Evolutionary conservation across 2,329 filamentous ascomycete genomes (phyloP).

Genomic region (Claviceps sp.): DNA sequence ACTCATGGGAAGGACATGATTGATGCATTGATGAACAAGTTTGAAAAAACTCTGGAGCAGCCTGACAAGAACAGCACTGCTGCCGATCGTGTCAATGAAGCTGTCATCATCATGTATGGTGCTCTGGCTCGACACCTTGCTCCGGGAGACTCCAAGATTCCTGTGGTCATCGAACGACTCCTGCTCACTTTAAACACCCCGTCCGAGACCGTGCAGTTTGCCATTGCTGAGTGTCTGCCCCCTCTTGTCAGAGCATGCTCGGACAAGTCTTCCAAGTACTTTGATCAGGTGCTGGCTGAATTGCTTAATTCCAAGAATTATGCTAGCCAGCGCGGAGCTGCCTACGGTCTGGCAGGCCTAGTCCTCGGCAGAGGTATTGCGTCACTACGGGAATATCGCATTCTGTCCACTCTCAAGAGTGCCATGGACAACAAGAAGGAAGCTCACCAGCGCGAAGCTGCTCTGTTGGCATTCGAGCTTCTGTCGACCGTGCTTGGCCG

Average conservation of each 20-base stretch:
- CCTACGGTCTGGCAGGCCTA: slow-evolving; percentile 86
- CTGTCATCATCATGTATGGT: slow-evolving; percentile 94
- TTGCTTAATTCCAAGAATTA: slow-evolving; percentile 84
- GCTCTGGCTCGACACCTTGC: slow-evolving; percentile 80
- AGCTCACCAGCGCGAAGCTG: slow-evolving; percentile 72
- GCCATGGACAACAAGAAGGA: slow-evolving; percentile 96
- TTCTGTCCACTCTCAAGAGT: slow-evolving; percentile 66
- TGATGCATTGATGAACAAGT: slow-evolving; percentile 81
- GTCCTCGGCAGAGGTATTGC: slow-evolving; percentile 78
- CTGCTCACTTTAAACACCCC: slow-evolving; percentile 83
- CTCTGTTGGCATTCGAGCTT: slow-evolving; percentile 81
- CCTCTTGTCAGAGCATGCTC: slow-evolving; percentile 74
- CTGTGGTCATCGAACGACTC: slow-evolving; percentile 74
- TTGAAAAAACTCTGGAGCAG: slow-evolving; percentile 76
- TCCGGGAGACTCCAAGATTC: slow-evolving; percentile 73
- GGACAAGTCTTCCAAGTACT: slow-evolving; percentile 66
- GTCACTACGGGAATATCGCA: slow-evolving; percentile 69
- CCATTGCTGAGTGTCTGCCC: slow-evolving; percentile 85
- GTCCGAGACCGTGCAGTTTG: slow-evolving; percentile 93
- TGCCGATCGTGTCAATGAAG: slow-evolving; percentile 86
- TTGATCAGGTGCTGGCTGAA: slow-evolving; percentile 66
- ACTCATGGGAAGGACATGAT: slow-evolving; percentile 69
- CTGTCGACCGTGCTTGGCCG: slow-evolving; percentile 75
- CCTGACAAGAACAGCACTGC: slow-evolving; percentile 70
- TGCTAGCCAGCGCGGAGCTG: slow-evolving; percentile 81